Evolutionary conservation across 2,329 filamentous ascomycete species (phyloP).

Genomic region (Orbilia blumenaviensis): DNA sequence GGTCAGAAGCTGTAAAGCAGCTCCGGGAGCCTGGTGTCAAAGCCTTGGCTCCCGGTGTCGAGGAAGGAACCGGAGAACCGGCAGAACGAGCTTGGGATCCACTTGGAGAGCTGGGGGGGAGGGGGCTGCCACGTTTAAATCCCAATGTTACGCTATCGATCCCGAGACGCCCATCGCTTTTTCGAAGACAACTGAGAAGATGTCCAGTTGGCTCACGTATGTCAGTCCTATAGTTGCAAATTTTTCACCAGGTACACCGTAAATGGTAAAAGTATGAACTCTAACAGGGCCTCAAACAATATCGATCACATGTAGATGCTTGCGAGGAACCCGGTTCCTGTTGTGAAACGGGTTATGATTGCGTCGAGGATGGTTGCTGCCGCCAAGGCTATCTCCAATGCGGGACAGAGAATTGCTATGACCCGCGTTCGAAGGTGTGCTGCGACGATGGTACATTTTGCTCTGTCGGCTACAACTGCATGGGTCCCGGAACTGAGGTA

Average conservation of each 20-base stretch:
- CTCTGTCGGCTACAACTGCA: background rate
- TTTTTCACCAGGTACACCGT: background rate
- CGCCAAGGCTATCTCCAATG: background rate
- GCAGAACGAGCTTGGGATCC: background rate
- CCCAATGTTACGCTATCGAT: background rate
- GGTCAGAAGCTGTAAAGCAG: background rate
- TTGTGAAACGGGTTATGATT: constrained; percentile 5
- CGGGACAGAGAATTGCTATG: background rate
- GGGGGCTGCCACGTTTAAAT: background rate
- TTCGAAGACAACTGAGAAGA: constrained; percentile 1
- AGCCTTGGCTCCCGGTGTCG: background rate
- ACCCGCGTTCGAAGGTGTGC: background rate
- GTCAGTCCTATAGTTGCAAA: background rate
- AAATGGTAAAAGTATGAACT: background rate
- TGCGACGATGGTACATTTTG: background rate
- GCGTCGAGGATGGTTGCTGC: constrained; percentile 2
- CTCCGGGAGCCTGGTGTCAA: background rate
- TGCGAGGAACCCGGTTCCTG: background rate
- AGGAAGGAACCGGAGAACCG: background rate
- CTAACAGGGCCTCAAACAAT: background rate
- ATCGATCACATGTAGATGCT: constrained; percentile 3
- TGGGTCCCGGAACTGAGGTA: background rate
- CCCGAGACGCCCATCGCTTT: background rate
- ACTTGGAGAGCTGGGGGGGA: background rate
- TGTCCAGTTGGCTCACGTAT: constrained; percentile 11